Evolutionary conservation across 1,284 basidiomycete genomes (phyloP), one percentile per base, ranked within the genome.

Genomic region (Melampsora americana): DNA sequence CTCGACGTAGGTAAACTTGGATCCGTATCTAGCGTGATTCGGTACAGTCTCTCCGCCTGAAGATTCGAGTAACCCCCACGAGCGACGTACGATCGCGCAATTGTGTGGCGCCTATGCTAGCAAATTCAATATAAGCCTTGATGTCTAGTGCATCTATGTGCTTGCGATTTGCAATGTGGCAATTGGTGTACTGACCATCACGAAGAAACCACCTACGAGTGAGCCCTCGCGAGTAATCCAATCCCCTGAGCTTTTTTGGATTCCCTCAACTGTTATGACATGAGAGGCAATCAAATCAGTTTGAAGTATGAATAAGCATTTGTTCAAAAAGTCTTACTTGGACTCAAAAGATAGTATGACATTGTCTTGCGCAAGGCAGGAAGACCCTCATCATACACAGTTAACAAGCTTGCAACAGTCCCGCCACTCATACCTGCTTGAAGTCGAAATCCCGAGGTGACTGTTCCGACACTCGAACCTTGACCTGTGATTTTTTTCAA

Each of bases 1-100:
- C 56, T 74, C 71, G 44, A 53, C 44, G 39, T 74, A 74, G 23
- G n/a, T 30, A 50, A 74, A 74, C 39, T 74, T 66, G 2, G 62
- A 32, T 32, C 71, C 71, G 7, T 66, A 74, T 78, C 39, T 67
- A 28, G 72, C 70, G 28, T 50, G 39, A 18, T 50, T 35, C n/a
- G 56, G 44, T 46, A 39, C 53, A 53, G 28, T 39, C 26, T 74
- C 64, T 3, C 35, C 35, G 7, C 48, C 35, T 23, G 62, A 59
- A 53, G 71, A 44, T 78, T 81, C 78, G 30, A 81, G 73, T n/a
- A 80, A 67, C n/a, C 81, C 81, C 81, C 81, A 81, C 0, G 78
- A 77, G 35, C 80, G 79, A 12, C 79, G 66, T 0, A 81, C 80
- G 48, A 81, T 69, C 6, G 77, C 72, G 23, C 77, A 67, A 69